These are phyloP conservation scores for Raffaelea deltoideospora DNA, from an alignment of 2,329 filamentous ascomycete species.

Conservation along the genomic window DNA sequence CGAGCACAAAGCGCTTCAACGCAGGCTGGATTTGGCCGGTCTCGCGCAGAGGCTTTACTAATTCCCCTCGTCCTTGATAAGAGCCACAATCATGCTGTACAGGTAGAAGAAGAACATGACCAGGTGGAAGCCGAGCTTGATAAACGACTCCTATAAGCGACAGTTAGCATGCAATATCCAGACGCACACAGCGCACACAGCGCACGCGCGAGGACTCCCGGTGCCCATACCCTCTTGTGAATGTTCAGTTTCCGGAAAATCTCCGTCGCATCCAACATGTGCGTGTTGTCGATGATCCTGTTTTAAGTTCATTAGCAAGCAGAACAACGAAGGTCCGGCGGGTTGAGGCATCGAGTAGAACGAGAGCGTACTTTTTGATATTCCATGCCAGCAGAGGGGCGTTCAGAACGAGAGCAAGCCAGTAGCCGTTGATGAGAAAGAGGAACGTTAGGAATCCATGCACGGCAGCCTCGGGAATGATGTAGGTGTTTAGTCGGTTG, in stretches of 20 bases:
- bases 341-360: no score
- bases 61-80: slow-evolving; percentile 88
- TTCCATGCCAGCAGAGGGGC: slow-evolving; percentile 87
- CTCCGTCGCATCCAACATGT: slow-evolving; percentile 92
- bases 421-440: slow-evolving; percentile 98
- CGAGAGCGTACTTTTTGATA: slow-evolving; percentile 93
- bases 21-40: no score
- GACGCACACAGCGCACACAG: neutral
- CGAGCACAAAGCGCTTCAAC: no score
- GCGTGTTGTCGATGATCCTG: slow-evolving; percentile 94
- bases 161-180: neutral
- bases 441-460: slow-evolving; percentile 91
- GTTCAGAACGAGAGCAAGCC: slow-evolving; percentile 85
- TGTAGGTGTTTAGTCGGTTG: slow-evolving; percentile 99
- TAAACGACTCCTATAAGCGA: slow-evolving; percentile 71
- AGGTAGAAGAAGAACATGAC: slow-evolving; percentile 99
- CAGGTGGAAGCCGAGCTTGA: slow-evolving; percentile 96
- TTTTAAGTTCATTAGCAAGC: slow-evolving; percentile 15
- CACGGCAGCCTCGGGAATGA: slow-evolving; percentile 93
- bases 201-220: no score
- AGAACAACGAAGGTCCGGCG: no score
- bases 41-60: slow-evolving; percentile 29
- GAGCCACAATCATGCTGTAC: slow-evolving; percentile 94
- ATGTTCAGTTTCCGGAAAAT: slow-evolving; percentile 99
- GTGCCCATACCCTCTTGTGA: slow-evolving; percentile 98